Percentiles rank a stretch among this genome's conserved stretches.
Conservation (phyloP, 176 grass and related monocot genomes). For the Ampelocalamus luodianensis region DNA sequence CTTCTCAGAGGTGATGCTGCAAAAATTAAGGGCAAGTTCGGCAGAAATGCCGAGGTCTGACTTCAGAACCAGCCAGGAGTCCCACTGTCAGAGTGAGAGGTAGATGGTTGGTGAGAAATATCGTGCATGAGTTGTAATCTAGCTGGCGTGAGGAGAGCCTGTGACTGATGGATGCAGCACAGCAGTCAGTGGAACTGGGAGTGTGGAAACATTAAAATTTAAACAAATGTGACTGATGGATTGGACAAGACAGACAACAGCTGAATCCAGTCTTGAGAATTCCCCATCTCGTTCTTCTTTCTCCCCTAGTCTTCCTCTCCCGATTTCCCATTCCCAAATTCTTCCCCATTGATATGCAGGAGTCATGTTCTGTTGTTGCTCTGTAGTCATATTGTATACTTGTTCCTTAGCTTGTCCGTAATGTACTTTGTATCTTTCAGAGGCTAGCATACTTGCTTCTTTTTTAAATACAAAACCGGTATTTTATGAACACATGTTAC, state of each 20-base stretch:
- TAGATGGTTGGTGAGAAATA: background rate
- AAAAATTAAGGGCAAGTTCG: background rate
- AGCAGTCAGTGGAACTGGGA: background rate
- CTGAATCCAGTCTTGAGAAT: background rate
- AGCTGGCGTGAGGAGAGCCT: background rate
- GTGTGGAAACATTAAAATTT: background rate
- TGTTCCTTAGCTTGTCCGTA: conserved; percentile 28
- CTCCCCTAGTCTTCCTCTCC: background rate
- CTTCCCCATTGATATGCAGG: background rate
- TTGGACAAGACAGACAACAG: background rate
- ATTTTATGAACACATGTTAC: conserved; percentile 2
- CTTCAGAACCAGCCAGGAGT: background rate
- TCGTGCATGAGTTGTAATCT: conserved; percentile 10
- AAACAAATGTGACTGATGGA: background rate
- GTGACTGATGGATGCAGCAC: background rate
- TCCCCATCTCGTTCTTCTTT: background rate
- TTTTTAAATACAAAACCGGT: background rate
- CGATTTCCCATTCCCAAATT: background rate
- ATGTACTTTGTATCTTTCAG: background rate
- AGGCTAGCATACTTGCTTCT: background rate
- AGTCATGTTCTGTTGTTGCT: background rate
- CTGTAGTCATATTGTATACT: background rate
- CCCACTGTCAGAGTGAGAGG: background rate
- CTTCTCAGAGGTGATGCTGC: background rate
- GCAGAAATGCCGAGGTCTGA: background rate